Evolutionary conservation across 1,139 yeast genomes (phyloP), one percentile per base, ranked within the genome.

Genomic region (Suhomyces taliae): DNA sequence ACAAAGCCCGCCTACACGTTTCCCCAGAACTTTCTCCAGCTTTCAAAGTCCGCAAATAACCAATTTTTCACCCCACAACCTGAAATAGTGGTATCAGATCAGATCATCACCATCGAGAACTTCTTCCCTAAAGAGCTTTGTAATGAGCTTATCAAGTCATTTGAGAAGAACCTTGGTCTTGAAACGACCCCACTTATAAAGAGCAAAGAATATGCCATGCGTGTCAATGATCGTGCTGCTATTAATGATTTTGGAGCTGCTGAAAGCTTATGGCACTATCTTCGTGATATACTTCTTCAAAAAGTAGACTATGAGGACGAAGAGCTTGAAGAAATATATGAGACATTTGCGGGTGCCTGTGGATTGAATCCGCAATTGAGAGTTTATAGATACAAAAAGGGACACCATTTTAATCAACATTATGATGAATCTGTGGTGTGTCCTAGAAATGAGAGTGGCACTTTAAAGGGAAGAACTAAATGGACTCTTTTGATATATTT

Each of bases 401-500:
- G 87, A 0, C 87, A 83, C 50, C 82, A 76, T 59, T 83, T 83
- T 54, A 85, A 81, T 6, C 73, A 78, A 52, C 88, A 83, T 58
- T 83, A 81, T 55, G 89, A 83, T 54, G 88, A 83, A 41, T 71
- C 82, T 9, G 85, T 81, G 1, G 49, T 50, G 6, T 74, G 76
- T 38, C 54, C 62, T 6, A 52, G 56, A n/a, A 59, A 60, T 36
- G 60, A 57, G 19, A 45, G 26, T 43, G 62, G 53, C 9, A 55
- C 45, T 37, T 46, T 9, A 51, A 59, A 36, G 34, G 82, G 81
- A 2, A 59, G 49, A 10, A 82, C 87, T 0, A 72, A 67, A 49
- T 82, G 88, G 88, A 83, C 89, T 0, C 60, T 83, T 33, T 65
- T 83, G 40, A 67, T 83, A 1, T 83, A 83, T 55, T 65, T 83